Conservation (phyloP, 2,329 filamentous ascomycete genomes). For the Penicillium sp. region DNA sequence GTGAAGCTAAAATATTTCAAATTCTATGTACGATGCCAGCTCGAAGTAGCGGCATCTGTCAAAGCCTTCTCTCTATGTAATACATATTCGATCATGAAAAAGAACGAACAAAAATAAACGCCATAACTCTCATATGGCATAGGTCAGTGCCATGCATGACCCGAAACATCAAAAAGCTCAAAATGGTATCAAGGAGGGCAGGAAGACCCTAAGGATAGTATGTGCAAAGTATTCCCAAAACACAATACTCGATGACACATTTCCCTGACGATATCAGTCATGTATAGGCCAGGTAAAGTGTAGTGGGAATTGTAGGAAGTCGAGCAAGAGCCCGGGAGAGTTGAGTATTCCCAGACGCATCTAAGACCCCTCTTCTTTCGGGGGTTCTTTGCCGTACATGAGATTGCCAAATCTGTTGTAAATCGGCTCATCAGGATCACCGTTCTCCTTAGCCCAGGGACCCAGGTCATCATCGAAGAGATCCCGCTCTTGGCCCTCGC, state of each 20-base stretch:
- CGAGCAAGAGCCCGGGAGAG: not conserved
- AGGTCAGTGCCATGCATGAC: not conserved
- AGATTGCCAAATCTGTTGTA: slow-evolving; percentile 42
- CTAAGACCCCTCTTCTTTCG: not conserved
- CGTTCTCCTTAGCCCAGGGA: slow-evolving; percentile 38
- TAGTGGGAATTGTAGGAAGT: not conserved
- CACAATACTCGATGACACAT: not conserved
- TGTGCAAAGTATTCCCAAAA: not conserved
- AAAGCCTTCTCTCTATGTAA: not conserved
- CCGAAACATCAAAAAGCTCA: not conserved
- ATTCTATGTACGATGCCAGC: not conserved
- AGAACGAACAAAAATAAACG: not conserved
- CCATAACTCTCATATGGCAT: not conserved
- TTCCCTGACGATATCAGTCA: not conserved
- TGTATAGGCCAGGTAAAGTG: not conserved
- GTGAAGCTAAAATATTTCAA: not conserved
- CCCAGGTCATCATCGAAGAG: slow-evolving; percentile 52
- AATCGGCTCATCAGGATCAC: slow-evolving; percentile 32
- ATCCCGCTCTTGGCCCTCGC: slow-evolving; percentile 44
- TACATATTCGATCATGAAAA: not conserved
- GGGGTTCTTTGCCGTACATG: slow-evolving; percentile 33
- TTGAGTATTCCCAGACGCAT: not conserved
- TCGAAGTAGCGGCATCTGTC: not conserved
- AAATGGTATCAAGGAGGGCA: not conserved
- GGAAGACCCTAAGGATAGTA: not conserved